Conservation (phyloP, 768 basidiomycete genomes). For the Mycena venus region DNA sequence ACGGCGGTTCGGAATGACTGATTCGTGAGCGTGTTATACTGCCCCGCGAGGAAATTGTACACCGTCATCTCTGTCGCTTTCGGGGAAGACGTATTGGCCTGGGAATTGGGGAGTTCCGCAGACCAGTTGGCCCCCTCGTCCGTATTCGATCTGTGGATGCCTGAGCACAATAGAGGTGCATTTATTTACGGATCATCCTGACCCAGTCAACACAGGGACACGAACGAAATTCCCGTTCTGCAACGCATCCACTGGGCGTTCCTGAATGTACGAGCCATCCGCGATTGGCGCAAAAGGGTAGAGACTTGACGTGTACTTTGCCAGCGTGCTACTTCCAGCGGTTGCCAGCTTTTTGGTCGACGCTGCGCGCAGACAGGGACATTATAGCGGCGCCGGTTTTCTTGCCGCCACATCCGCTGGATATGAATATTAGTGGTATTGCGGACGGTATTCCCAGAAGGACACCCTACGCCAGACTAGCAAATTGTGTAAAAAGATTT, state of each 20-base stretch:
- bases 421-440: background rate
- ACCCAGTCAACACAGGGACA: constrained; percentile 58
- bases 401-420: constrained; percentile 41
- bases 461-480: constrained; percentile 48
- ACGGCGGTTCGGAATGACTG: constrained; percentile 47
- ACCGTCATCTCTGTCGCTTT: constrained; percentile 53
- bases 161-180: background rate
- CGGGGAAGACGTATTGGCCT: constrained; percentile 55
- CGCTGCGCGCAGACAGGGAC: constrained; percentile 49
- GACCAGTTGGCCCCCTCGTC: constrained; percentile 61
- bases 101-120: constrained; percentile 45
- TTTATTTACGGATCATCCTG: background rate
- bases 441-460: background rate
- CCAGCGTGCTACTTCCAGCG: constrained; percentile 49
- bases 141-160: constrained; percentile 50
- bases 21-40: constrained; percentile 47
- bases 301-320: constrained; percentile 48
- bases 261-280: constrained; percentile 49
- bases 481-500: constrained; percentile 50
- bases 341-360: constrained; percentile 41
- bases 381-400: constrained; percentile 36
- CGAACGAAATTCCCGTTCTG: constrained; percentile 51
- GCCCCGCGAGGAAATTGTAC: constrained; percentile 56
- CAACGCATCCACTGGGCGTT: constrained; percentile 56
- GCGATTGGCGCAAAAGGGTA: constrained; percentile 56